phyloP scores from a whole-genome alignment of 2,329 filamentous ascomycete genomes.

The Graphilbum fragrans region DNA sequence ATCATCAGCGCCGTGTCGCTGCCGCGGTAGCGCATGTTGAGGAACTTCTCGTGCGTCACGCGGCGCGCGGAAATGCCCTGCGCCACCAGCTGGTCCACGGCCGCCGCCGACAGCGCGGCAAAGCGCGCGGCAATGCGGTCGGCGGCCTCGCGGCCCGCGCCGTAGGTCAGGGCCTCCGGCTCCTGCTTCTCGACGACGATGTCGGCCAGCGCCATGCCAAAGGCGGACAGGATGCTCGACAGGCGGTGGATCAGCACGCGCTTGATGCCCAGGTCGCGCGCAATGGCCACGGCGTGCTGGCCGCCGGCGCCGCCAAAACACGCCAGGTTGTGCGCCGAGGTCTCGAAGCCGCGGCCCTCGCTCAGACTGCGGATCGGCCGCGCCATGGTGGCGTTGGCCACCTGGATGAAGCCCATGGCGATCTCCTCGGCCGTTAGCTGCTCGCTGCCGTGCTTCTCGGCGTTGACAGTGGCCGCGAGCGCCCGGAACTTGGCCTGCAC shows the following conservation, averaged over 20 bases:
- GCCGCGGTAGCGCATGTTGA: slow-evolving; percentile 85
- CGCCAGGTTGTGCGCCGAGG: slow-evolving; percentile 54
- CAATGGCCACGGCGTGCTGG: slow-evolving; percentile 59
- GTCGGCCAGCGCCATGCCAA: slow-evolving; percentile 25
- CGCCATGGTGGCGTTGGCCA: slow-evolving; percentile 60
- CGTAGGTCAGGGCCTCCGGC: slow-evolving; percentile 48
- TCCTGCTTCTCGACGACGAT: slow-evolving; percentile 24
- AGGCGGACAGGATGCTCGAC: slow-evolving; percentile 43
- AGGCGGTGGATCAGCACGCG: slow-evolving; percentile 60
- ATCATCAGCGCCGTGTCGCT: slow-evolving; percentile 83
- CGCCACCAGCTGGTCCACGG: slow-evolving; percentile 39
- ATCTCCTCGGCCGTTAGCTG: slow-evolving; percentile 46
- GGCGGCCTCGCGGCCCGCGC: slow-evolving; percentile 56
- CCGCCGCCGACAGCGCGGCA: background rate
- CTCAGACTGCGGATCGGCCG: slow-evolving; percentile 59
- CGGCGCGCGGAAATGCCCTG: slow-evolving; percentile 50
- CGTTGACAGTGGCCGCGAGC: slow-evolving; percentile 52
- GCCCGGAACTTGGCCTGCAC: slow-evolving; percentile 83
- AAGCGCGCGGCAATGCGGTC: slow-evolving; percentile 44
- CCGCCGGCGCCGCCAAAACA: slow-evolving; percentile 64
- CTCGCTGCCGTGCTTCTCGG: slow-evolving; percentile 24
- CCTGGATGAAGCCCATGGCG: slow-evolving; percentile 47
- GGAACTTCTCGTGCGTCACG: slow-evolving; percentile 78
- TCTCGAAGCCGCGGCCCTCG: slow-evolving; percentile 60
- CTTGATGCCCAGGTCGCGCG: slow-evolving; percentile 53